Conservation (phyloP, 129 eudicot species). For the Erigeron canadensis region DNA sequence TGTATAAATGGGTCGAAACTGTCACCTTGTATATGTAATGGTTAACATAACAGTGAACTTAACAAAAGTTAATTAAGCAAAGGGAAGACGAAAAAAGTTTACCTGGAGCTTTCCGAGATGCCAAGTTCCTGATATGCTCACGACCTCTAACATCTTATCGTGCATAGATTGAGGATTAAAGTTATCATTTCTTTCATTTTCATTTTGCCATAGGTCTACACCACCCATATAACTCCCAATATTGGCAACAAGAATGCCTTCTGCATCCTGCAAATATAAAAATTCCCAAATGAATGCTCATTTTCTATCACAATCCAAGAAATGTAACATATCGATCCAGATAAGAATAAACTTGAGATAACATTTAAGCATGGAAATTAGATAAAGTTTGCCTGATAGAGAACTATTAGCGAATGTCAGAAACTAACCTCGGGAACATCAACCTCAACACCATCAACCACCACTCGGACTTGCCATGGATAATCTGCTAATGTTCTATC, state of each 20-base stretch:
- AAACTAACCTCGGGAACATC: constrained; percentile 69
- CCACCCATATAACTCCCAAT: constrained; percentile 97
- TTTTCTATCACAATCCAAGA: background rate
- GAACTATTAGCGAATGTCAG: background rate
- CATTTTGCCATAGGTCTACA: constrained; percentile 91
- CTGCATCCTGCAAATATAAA: constrained; percentile 56
- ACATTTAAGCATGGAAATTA: background rate
- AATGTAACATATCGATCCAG: background rate
- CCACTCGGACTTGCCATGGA: constrained; percentile 91
- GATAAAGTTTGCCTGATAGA: background rate
- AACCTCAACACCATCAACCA: constrained; percentile 69
- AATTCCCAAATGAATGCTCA: background rate
- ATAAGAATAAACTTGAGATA: background rate
- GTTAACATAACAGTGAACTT: background rate
- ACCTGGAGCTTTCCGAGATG: constrained; percentile 96
- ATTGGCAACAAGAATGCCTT: constrained; percentile 83
- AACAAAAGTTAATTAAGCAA: background rate
- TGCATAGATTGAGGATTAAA: constrained; percentile 78
- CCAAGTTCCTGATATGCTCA: constrained; percentile 89
- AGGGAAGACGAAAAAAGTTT: background rate
- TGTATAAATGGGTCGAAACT: background rate
- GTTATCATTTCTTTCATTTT: constrained; percentile 71
- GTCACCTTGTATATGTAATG: background rate
- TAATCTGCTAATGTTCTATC: constrained; percentile 84
- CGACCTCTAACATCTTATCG: constrained; percentile 84